A percentile compares a stretch with the other conserved stretches of the same genome.
Conservation (phyloP, 1,139 yeast genomes). For the Zygosaccharomyces pseudobailii region DNA sequence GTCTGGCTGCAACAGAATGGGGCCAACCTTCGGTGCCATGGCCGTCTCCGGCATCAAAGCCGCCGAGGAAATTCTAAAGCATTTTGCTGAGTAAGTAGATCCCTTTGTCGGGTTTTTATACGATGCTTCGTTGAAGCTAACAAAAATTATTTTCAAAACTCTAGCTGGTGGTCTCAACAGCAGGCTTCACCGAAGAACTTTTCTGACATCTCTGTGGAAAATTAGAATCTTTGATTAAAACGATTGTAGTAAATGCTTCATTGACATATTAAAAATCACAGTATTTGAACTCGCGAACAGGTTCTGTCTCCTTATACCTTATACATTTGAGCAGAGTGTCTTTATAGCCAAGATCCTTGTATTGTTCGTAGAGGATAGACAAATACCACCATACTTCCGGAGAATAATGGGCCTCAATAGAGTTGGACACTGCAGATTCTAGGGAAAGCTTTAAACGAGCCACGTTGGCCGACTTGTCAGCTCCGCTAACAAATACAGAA, state of each 20-base stretch:
- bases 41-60: conserved; percentile 73
- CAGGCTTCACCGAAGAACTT: neutral
- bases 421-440: conserved; percentile 50
- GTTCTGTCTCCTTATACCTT: conserved; percentile 60
- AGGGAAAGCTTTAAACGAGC: conserved; percentile 61
- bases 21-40: conserved; percentile 84
- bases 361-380: conserved; percentile 57
- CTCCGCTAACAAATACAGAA: conserved; percentile 38
- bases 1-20: conserved; percentile 77
- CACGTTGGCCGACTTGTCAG: conserved; percentile 60
- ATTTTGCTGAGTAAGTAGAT: conserved; percentile 21
- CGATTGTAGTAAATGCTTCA: conserved; percentile 54
- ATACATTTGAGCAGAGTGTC: conserved; percentile 64
- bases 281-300: conserved; percentile 47
- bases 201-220: conserved; percentile 10
- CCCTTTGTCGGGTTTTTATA: neutral
- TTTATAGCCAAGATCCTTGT: conserved; percentile 52
- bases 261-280: conserved; percentile 38
- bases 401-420: conserved; percentile 48
- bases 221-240: conserved; percentile 37
- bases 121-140: no score
- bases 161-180: no score
- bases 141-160: no score
- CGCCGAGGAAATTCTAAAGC: conserved; percentile 46
- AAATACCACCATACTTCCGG: conserved; percentile 75